Base-by-base conservation (phyloP, 108 stramenopile genomes). In the Pseudonitzschia multiseries region DNA sequence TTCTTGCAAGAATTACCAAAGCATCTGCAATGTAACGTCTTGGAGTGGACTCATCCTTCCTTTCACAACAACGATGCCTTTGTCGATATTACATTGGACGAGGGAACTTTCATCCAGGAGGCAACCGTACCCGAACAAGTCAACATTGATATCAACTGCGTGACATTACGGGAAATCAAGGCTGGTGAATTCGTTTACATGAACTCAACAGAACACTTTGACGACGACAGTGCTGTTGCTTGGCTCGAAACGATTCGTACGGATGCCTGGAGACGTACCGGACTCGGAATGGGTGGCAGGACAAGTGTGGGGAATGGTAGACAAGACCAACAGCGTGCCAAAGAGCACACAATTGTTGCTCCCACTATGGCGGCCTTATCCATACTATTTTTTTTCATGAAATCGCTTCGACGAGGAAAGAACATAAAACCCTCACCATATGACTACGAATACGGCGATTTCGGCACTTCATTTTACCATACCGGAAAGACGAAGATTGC, bases 31-130 rank as follows among this genome's bases (percentile, higher is more conserved):
- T 67, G 66, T 50, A 26, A 27, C 12, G 66, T 48, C 14, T 50
- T 67, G 28, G 21, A 21, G 15, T 50, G 43, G 43, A 67, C 66
- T 0, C 66, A 67, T 50, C 46, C 66, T 13, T 67, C 66, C 0
- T 48, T 5, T 40, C 13, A 44, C 4, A 20, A 50, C 31, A 48
- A 0, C 21, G 61, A 62, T 40, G 10, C 40, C 8, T 67, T 43
- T 50, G 43, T 67, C 22, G 66, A 67, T 28, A 29, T 67, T 26
- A 67, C 66, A 50, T 14, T 67, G 8, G 66, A 67, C 44, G 66
- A 67, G 36, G 66, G 66, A 10, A 67, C 43, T 17, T 67, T 48
- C 66, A 67, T 67, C 14, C 44, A 44, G 36, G 46, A 67, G 12
- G 14, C 28, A 22, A 10, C 15, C 15, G 0, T 26, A 1, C 26